Evolutionary conservation across 164 flowering plant genomes (phyloP), one percentile per base, ranked within the genome.

Genomic region (Warburgia ugandensis): DNA sequence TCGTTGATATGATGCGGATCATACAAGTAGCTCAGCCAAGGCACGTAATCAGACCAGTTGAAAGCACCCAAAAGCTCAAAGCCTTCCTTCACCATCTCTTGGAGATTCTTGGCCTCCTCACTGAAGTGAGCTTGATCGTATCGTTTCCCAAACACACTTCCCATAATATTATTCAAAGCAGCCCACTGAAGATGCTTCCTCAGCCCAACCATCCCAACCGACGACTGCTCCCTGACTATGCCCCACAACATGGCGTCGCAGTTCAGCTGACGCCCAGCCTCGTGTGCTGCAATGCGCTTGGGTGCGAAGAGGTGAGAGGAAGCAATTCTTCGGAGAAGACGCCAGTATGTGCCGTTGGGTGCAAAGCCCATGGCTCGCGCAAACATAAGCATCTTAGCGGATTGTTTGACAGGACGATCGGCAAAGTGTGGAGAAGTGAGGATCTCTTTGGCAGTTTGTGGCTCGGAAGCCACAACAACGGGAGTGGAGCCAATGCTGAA

Each of bases 291-390:
- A 4, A 86, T 73, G 41, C 79, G 74, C 48, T 43, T 55, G 3
- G 84, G 86, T 0, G 73, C 36, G 38, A 86, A 86, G 16, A 86
- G 73, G 45, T 86, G 86, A 6, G 84, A 29, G 0, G 89, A 60
- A 1, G 89, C 76, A 2, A 86, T 73, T 35, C 78, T 60, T 5
- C 96, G 54, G 1, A 86, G 60, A n/a, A 62, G 69, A 3, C 89
- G 67, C 92, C 96, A 86, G 68, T 86, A 78, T 0, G 76, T 20
- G 0, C 96, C 96, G 29, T 63, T 63, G 0, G 92, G 86, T 0
- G 95, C 84, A 37, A 86, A 86, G 30, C 95, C 95, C 2, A 86
- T 86, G 52, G 95, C 88, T 16, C 89, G 76, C 59, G 51, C 48
- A 59, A 86, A 86, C 79, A 83, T 71, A 41, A 86, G 79, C 48